These are phyloP conservation scores for Oryza brachyantha DNA, from an alignment of 176 grass and related monocot genomes.

Conservation along the genomic window DNA sequence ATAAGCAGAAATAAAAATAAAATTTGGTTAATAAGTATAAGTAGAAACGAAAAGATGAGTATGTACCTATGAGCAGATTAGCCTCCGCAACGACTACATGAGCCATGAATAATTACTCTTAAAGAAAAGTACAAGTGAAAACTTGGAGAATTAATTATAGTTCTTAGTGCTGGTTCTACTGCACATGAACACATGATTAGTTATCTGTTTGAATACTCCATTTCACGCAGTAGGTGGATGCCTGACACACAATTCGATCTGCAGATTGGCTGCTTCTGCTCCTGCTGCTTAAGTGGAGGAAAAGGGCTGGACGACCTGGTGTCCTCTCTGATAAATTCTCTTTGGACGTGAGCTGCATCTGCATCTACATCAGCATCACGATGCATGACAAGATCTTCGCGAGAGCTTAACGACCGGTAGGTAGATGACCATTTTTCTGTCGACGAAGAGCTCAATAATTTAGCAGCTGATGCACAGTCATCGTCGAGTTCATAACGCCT, in stretches of 20 bases:
- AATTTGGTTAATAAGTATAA: too few relatives aligned
- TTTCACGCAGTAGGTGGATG: background rate
- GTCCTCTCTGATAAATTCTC: conserved; percentile 14
- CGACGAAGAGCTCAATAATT: background rate
- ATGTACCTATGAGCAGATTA: background rate
- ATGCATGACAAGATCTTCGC: background rate
- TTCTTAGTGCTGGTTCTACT: background rate
- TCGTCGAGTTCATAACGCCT: conserved; percentile 21
- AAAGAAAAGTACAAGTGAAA: background rate
- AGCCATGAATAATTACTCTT: background rate
- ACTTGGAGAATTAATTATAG: background rate
- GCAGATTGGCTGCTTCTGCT: background rate
- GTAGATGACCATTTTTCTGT: conserved; percentile 35
- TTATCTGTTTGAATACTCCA: background rate
- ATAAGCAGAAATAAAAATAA: too few relatives aligned
- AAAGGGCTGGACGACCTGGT: background rate
- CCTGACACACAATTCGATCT: background rate
- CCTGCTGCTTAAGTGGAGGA: background rate
- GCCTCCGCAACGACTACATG: background rate
- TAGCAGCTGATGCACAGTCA: conserved; percentile 33
- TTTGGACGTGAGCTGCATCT: background rate
- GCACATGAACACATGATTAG: background rate
- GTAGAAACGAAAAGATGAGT: too few relatives aligned
- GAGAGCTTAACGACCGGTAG: conserved; percentile 45
- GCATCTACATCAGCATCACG: background rate